Conservation (phyloP, 148 eudicot species). For the Amaranthus palmeri region DNA sequence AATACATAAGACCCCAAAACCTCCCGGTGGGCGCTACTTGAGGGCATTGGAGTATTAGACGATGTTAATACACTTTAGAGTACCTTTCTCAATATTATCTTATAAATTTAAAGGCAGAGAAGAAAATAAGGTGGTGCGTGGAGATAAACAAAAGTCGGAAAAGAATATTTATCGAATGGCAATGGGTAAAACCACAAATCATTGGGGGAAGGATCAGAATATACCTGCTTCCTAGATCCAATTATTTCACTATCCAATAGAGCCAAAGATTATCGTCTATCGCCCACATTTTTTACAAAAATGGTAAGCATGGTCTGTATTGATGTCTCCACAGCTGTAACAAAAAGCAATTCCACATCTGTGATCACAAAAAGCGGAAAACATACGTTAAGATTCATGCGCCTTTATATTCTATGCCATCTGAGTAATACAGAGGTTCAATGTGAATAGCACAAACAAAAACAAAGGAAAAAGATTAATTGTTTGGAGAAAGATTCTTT, state of each 20-base stretch:
- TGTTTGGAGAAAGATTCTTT: neutral
- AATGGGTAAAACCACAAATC: too few relatives aligned
- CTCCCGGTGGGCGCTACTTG: too few relatives aligned
- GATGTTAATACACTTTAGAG: too few relatives aligned
- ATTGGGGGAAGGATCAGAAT: neutral
- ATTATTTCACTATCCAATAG: neutral
- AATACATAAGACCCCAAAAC: too few relatives aligned
- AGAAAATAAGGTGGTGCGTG: neutral
- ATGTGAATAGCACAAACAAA: neutral
- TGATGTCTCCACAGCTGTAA: conserved; percentile 45
- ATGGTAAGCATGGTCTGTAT: conserved; percentile 25
- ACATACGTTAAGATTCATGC: neutral
- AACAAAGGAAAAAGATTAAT: neutral
- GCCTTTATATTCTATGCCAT: neutral
- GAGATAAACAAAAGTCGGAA: neutral
- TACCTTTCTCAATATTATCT: neutral
- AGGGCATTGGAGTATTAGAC: too few relatives aligned
- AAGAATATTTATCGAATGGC: neutral
- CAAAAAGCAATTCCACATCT: conserved; percentile 64
- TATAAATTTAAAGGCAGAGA: neutral
- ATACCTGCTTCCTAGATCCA: conserved; percentile 13
- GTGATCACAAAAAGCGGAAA: conserved; percentile 6
- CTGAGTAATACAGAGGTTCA: neutral
- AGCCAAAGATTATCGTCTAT: conserved; percentile 11
- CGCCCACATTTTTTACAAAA: conserved; percentile 36